Conservation (phyloP, 2,329 filamentous ascomycete genomes). For the Coleophoma eucalyptorum region DNA sequence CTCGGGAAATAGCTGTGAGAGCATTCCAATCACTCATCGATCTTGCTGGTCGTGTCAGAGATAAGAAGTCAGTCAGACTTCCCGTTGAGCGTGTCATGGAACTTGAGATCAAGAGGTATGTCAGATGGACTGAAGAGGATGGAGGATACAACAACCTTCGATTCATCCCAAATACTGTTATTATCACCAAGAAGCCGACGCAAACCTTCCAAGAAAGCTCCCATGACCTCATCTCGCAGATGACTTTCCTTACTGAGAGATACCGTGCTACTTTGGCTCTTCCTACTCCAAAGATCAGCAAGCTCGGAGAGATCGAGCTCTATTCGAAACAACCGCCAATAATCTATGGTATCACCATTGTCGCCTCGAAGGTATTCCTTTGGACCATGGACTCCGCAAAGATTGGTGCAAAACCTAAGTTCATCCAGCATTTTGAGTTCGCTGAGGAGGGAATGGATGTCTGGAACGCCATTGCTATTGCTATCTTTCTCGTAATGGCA, state of each 20-base stretch:
- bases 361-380: slow-evolving; percentile 20
- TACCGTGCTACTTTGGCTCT: slow-evolving; percentile 19
- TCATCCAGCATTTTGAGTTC: slow-evolving; percentile 25
- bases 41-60: slow-evolving; percentile 21
- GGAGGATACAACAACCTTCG: slow-evolving; percentile 22
- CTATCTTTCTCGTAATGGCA: slow-evolving; percentile 23
- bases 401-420: slow-evolving; percentile 15
- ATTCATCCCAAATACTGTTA: slow-evolving; percentile 24
- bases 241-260: slow-evolving; percentile 21
- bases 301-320: slow-evolving; percentile 13
- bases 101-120: slow-evolving; percentile 24
- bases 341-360: slow-evolving; percentile 29
- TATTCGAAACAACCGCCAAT: slow-evolving; percentile 23
- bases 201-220: slow-evolving; percentile 15
- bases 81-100: slow-evolving; percentile 21
- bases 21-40: slow-evolving; percentile 22
- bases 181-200: slow-evolving; percentile 13
- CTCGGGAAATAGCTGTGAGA: slow-evolving; percentile 6
- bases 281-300: slow-evolving; percentile 10
- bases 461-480: slow-evolving; percentile 30
- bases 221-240: slow-evolving; percentile 17
- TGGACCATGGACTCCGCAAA: slow-evolving; percentile 26
- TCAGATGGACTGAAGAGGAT: slow-evolving; percentile 29
- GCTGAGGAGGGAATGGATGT: slow-evolving; percentile 22
- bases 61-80: slow-evolving; percentile 7